Base-by-base conservation (phyloP, 345 rosid genomes). In the Corymbia maculata region DNA sequence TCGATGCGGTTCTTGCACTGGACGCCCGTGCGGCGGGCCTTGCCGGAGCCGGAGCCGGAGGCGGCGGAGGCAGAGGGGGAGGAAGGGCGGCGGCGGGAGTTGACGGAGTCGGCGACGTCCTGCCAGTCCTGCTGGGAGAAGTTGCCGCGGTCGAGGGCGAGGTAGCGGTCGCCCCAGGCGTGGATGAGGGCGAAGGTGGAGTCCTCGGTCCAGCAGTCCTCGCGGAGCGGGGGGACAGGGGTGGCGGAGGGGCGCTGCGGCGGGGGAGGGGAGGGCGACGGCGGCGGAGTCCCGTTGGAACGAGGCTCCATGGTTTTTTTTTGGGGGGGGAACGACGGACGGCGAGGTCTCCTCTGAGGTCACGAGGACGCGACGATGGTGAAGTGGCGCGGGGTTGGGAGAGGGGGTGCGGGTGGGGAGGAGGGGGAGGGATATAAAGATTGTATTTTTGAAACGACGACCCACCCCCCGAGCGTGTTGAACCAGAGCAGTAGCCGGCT, bases 121-220 rank as follows among this genome's bases (percentile, higher is more conserved):
- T 91, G 92, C 95, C 95, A 93, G 87, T 92, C 92, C 90, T 92
- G 91, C 87, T 94, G 99, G 12, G 98, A 94, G 91, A 97, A 97
- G 87, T 94, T 95, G 9, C 99, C 97, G 17, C 98, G 92, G 95
- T 95, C 96, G 86, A 95, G 96, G 75, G 93, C 90, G 13, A 94
- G 61, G 92, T 93, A 97, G 8, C 98, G 97, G 79, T 92, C 93
- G 13, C 99, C 98, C 99, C 99, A 98, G 9, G 96, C 97, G 86
- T 95, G 95, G 87, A 98, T 93, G 50, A 98, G 93, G 44, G 95
- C 93, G 51, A 87, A 92, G 51, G 98, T 97, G 32, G 98, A 98
- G 66, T 89, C 97, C 85, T 95, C 98, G 89, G 95, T 95, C 99
- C 99, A 98, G 91, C 98, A 97, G 90, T 98, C 99, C 88, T 97